A percentile compares a stretch with the other conserved stretches of the same genome.
Evolutionary conservation across 2,329 filamentous ascomycete genomes (phyloP).

Genomic region (Aquanectria penicillioides): DNA sequence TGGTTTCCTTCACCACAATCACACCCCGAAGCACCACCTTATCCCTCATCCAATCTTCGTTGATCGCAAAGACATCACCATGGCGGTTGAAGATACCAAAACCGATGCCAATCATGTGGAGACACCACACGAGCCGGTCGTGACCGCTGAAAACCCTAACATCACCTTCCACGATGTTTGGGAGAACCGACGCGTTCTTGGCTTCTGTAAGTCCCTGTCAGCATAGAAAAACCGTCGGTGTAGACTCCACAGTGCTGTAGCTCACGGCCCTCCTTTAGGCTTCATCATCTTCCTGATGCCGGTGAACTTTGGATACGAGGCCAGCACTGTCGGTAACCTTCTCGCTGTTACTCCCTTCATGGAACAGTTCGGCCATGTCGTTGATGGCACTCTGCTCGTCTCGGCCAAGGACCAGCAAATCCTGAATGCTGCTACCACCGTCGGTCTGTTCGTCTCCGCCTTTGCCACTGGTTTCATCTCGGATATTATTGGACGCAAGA

Average conservation of each 20-base stretch:
- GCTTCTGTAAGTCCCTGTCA: conserved; percentile 27
- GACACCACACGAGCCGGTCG: conserved; percentile 6
- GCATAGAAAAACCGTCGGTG: accelerated
- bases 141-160: conserved; percentile 1
- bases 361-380: conserved; percentile 36
- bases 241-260: too few species aligned
- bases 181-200: conserved; percentile 30
- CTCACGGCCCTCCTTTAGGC: conserved; percentile 20
- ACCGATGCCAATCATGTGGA: conserved; percentile 24
- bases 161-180: conserved; percentile 28
- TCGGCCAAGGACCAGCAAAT: conserved; percentile 42
- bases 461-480: conserved; percentile 40
- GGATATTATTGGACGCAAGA: conserved; percentile 40
- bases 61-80: background rate
- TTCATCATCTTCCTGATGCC: conserved; percentile 42
- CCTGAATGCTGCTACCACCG: conserved; percentile 42
- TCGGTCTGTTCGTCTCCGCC: conserved; percentile 44
- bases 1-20: background rate
- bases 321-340: conserved; percentile 42
- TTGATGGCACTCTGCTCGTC: conserved; percentile 34
- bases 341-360: conserved; percentile 43
- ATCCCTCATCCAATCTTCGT: background rate
- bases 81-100: conserved; percentile 20
- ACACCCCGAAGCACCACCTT: background rate
- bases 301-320: conserved; percentile 44